Evolutionary conservation across 129 eudicot genomes (phyloP), one percentile per base, ranked within the genome.

Genomic region (Flaveria sonorensis): DNA sequence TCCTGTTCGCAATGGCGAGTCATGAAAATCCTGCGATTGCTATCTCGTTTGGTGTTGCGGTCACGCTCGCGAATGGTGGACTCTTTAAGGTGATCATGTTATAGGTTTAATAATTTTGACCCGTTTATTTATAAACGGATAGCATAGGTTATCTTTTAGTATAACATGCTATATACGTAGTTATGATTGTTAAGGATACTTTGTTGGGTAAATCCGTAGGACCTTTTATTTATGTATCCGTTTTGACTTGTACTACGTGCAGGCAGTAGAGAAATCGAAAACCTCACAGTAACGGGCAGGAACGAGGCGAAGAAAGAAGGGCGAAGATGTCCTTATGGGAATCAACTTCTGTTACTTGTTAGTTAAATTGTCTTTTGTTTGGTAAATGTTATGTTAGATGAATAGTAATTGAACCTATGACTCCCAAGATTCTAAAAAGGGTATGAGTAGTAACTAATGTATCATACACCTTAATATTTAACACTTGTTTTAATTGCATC

Each of bases 71-170:
- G 21, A 23, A 23, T 0, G 73, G 11, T 46, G 73, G 12, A 12
- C 9, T 69, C 12, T 70, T 21, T 48, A 46, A 70, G 74, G 59
- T 70, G 39, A 70, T 16, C 43, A 6, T 70, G 63, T 20, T 57
- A 28, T 57, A 21, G 64, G 2, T 10, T 57, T 21, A 19, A 19
- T 1, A 3, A 55, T 18, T 55, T 55, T 55, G 24, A 53, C 9
- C 2, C 11, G 4, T 55, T 55, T 55, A 55, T 19, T 55, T 19
- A 55, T 55, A 0, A 55, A 55, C 3, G 1, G 70, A n/a, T 2
- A 15, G 8, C 7, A 7, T 66, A 18, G 51, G 71, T 66, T 47
- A 47, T 47, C 1, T 13, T 47, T 47, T 47, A 47, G 53, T 47
- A 10, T 47, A 47, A 47, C 53, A 3, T 2, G 12, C 48, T 36